These are phyloP conservation scores for Mucor plumbeus DNA, from an alignment of 371 early-diverging fungal genomes.

Conservation along the genomic window DNA sequence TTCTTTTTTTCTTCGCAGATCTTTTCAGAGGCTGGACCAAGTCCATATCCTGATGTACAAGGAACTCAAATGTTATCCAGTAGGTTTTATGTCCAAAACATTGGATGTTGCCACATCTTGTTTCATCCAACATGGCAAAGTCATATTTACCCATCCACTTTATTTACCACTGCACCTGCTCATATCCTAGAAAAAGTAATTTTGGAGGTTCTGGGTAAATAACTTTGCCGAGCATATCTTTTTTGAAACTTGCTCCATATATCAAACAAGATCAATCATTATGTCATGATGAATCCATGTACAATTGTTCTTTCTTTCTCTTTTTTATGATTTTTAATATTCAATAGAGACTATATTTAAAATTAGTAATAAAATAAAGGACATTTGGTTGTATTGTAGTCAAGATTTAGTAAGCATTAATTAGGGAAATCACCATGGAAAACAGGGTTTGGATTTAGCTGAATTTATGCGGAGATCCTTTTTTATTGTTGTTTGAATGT, in stretches of 20 bases:
- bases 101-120: slow-evolving; percentile 85
- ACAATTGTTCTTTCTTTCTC: neutral
- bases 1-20: no score
- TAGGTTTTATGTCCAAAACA: slow-evolving; percentile 74
- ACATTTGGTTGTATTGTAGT: neutral
- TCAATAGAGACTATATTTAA: neutral
- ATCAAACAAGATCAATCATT: neutral
- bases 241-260: neutral
- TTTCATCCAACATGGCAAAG: slow-evolving; percentile 90
- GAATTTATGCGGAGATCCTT: slow-evolving; percentile 12
- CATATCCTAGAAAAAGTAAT: slow-evolving; percentile 57
- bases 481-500: slow-evolving; percentile 8
- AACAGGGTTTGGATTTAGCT: neutral
- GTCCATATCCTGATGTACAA: slow-evolving; percentile 88
- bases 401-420: neutral
- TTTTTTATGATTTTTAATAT: neutral
- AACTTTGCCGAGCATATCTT: neutral
- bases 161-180: slow-evolving; percentile 84
- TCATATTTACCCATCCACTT: slow-evolving; percentile 84
- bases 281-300: slow-evolving; percentile 6
- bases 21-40: slow-evolving; percentile 65
- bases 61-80: slow-evolving; percentile 66
- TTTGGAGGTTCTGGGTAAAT: slow-evolving; percentile 24
- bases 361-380: neutral
- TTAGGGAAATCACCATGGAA: slow-evolving; percentile 2